phyloP scores from a whole-genome alignment of 148 eudicot species.

The Camellia japonica region DNA sequence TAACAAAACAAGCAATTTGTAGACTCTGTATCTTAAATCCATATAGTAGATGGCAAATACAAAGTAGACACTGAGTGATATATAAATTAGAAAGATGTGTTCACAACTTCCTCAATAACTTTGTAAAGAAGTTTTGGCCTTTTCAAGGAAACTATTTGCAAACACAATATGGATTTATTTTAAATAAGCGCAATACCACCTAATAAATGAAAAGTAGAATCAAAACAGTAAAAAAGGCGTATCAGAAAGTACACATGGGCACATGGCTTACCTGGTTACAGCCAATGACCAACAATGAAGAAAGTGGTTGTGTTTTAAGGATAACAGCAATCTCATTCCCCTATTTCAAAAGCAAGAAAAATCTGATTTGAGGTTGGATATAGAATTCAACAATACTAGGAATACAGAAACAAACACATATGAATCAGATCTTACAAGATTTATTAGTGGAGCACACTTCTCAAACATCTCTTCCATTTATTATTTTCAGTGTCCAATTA shows the following conservation, averaged over 20 bases:
- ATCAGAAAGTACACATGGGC: neutral
- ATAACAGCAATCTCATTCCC: too few relatives aligned
- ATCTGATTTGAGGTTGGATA: too few relatives aligned
- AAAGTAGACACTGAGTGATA: too few relatives aligned
- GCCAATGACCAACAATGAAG: conserved; percentile 75
- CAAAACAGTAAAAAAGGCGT: neutral
- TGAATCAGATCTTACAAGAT: too few relatives aligned
- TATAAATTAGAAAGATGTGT: neutral
- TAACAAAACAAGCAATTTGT: too few relatives aligned
- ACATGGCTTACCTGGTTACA: conserved; percentile 73
- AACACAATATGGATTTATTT: neutral
- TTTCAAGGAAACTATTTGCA: neutral
- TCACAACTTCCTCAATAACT: neutral
- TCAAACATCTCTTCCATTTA: too few relatives aligned
- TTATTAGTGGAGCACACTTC: too few relatives aligned
- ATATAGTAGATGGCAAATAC: neutral
- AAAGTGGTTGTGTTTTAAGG: neutral
- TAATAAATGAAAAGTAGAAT: neutral
- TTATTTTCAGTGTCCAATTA: too few relatives aligned
- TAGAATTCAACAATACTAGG: too few relatives aligned
- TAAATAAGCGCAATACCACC: too few relatives aligned
- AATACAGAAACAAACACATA: too few relatives aligned
- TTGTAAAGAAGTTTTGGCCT: neutral
- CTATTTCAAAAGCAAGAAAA: too few relatives aligned
- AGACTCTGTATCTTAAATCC: neutral